Conservation (phyloP, 2,329 filamentous ascomycete genomes). For the Phaeosphaeria sp. region DNA sequence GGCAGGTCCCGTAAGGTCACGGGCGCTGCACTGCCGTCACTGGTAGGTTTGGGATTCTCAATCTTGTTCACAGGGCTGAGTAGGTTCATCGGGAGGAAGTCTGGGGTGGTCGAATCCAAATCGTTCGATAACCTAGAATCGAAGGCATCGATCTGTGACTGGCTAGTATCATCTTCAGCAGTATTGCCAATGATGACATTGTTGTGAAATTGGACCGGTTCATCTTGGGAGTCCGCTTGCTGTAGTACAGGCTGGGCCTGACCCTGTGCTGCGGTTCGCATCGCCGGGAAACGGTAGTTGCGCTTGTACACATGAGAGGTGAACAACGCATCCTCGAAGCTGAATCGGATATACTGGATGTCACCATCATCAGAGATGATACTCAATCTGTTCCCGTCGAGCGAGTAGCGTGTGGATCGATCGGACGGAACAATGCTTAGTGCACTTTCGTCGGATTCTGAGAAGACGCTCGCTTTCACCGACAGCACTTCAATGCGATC, state of each 20-base stretch:
- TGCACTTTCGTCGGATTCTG: background rate
- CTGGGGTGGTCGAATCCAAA: too few relatives aligned
- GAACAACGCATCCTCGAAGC: background rate
- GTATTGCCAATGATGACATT: too few relatives aligned
- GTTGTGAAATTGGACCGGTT: background rate
- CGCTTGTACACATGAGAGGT: constrained; percentile 1
- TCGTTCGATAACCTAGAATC: too few relatives aligned
- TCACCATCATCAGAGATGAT: background rate
- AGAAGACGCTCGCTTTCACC: background rate
- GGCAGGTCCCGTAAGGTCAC: too few relatives aligned
- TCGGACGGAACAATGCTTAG: background rate
- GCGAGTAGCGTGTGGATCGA: background rate
- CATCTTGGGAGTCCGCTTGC: background rate
- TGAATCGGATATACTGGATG: background rate
- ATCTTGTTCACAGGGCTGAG: too few relatives aligned
- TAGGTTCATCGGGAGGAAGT: too few relatives aligned
- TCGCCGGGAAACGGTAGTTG: background rate
- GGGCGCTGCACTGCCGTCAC: too few relatives aligned
- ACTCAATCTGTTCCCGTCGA: background rate
- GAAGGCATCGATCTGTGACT: too few relatives aligned
- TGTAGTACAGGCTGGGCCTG: background rate
- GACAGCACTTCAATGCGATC: background rate
- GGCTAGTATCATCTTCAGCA: too few relatives aligned
- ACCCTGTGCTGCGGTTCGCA: background rate
- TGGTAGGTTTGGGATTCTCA: too few relatives aligned